Evolutionary conservation across 1,284 basidiomycete species (phyloP).

Genomic region (Leccinum variabile): DNA sequence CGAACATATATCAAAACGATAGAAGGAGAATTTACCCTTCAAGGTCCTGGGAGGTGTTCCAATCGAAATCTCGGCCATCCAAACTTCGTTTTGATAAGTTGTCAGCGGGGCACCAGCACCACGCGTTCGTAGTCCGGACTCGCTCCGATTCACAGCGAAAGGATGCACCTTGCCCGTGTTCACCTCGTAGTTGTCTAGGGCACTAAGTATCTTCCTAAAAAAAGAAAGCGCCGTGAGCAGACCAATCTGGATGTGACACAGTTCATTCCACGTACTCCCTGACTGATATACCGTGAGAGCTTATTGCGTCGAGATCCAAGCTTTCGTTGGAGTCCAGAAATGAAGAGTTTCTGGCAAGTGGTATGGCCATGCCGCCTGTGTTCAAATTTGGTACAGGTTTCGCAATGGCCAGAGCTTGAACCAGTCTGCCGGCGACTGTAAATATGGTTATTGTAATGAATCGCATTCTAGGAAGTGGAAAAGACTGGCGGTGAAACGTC

Average conservation of each 20-base stretch:
- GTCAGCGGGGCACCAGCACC: too few species aligned
- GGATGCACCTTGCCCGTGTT: too few species aligned
- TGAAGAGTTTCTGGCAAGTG: neutral
- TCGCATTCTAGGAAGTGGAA: neutral
- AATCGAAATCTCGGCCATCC: too few species aligned
- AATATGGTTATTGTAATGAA: neutral
- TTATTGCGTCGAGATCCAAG: neutral
- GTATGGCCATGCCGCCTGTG: neutral
- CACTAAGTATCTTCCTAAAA: too few species aligned
- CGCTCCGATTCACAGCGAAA: too few species aligned
- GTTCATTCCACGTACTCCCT: neutral
- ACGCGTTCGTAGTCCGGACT: too few species aligned
- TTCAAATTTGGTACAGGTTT: neutral
- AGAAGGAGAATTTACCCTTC: too few species aligned
- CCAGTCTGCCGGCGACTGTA: neutral
- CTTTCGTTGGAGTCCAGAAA: neutral
- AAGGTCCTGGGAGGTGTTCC: too few species aligned
- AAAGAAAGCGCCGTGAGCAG: neutral
- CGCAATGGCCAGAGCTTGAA: neutral
- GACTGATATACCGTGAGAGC: neutral
- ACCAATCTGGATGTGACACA: neutral
- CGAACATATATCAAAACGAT: too few species aligned
- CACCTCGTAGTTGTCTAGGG: too few species aligned
- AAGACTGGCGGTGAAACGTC: neutral
- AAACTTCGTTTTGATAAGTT: too few species aligned